These are phyloP conservation scores for Sarocladiaceae sp. DNA, from an alignment of 2,329 filamentous ascomycete species.

Conservation along the genomic window DNA sequence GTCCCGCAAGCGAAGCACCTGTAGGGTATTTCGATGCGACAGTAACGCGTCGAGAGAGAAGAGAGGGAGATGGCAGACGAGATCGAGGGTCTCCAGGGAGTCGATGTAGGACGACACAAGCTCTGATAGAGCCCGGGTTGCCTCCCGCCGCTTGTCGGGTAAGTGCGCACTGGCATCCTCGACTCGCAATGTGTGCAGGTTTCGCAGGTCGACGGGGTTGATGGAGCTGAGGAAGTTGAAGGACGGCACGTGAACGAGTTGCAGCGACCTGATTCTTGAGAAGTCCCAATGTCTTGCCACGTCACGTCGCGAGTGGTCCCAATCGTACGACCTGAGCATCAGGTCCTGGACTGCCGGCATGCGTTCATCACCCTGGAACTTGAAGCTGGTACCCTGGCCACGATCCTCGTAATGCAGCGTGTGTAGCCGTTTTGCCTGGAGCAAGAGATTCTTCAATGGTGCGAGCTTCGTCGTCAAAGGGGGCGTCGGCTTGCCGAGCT, in stretches of 20 bases:
- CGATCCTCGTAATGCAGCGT: conserved; percentile 37
- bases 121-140: conserved; percentile 30
- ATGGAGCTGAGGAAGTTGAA: conserved; percentile 38
- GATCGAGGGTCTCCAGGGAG: conserved; percentile 29
- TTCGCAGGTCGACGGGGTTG: conserved; percentile 26
- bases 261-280: conserved; percentile 32
- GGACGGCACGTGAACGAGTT: conserved; percentile 37
- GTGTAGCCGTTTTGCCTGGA: conserved; percentile 27
- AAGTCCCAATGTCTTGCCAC: conserved; percentile 41
- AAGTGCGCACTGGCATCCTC: conserved; percentile 40
- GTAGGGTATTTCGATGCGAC: conserved; percentile 31
- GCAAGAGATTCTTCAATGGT: conserved; percentile 36
- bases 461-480: conserved; percentile 34
- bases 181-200: conserved; percentile 31
- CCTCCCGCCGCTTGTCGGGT: conserved; percentile 29
- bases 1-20: conserved; percentile 35
- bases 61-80: conserved; percentile 34
- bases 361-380: conserved; percentile 31
- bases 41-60: conserved; percentile 35
- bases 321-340: conserved; percentile 40
- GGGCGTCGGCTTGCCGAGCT: conserved; percentile 30
- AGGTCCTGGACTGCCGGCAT: conserved; percentile 37
- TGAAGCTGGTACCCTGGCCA: conserved; percentile 39
- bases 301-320: conserved; percentile 33
- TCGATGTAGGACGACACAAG: conserved; percentile 32